Conservation (phyloP, 2,329 filamentous ascomycete genomes). For the Diplodia sapinea region DNA sequence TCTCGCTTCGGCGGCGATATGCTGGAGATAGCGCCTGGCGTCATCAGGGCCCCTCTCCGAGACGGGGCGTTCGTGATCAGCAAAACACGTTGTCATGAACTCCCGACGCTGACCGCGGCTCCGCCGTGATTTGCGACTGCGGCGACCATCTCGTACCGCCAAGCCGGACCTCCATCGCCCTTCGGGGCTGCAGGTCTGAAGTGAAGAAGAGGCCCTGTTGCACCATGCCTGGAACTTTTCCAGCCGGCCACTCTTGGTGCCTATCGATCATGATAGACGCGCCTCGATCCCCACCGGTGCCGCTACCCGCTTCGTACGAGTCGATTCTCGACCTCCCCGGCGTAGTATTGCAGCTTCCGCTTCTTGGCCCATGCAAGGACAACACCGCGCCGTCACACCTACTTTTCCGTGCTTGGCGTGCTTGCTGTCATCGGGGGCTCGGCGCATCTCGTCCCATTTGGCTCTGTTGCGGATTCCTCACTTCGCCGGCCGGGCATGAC, state of each 20-base stretch:
- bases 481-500: not conserved
- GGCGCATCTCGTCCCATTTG: conserved; percentile 1
- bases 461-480: not conserved
- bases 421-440: conserved; percentile 14
- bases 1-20: conserved; percentile 3
- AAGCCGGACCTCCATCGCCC: not conserved
- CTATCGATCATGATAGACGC: not conserved
- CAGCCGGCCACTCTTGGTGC: not conserved
- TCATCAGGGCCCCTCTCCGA: conserved; percentile 1
- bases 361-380: conserved; percentile 21
- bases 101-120: not conserved
- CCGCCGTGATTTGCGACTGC: conserved; percentile 4
- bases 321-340: not conserved
- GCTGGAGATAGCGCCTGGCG: conserved; percentile 18
- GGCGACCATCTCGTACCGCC: not conserved
- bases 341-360: conserved; percentile 7
- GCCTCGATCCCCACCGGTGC: not conserved
- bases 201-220: not conserved
- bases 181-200: not conserved
- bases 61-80: conserved; percentile 13
- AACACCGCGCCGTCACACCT: conserved; percentile 18
- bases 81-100: conserved; percentile 27
- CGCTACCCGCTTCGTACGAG: not conserved
- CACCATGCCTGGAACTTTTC: not conserved
- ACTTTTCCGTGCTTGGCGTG: conserved; percentile 24